Conservation (phyloP, 1,139 yeast genomes). For the Maudiozyma humilis region DNA sequence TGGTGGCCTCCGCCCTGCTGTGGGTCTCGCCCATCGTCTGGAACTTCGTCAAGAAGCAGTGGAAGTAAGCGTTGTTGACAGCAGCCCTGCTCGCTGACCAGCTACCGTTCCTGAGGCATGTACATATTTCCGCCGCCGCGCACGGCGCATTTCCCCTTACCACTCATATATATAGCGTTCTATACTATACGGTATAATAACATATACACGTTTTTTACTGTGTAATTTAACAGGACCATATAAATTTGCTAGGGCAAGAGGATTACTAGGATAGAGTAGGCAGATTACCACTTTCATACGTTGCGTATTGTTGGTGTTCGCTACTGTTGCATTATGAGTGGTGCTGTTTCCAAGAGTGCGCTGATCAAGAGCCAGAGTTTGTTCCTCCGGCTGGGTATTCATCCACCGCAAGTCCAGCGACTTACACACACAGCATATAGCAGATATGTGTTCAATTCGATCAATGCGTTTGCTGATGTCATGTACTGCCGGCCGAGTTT, state of each 20-base stretch:
- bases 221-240: too few relatives aligned
- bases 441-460: conserved; percentile 8
- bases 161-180: neutral
- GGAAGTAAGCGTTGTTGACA: conserved; percentile 32
- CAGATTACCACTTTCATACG: too few relatives aligned
- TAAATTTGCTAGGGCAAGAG: too few relatives aligned
- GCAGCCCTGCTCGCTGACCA: neutral
- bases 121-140: neutral
- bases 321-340: too few relatives aligned
- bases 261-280: too few relatives aligned
- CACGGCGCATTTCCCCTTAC: neutral
- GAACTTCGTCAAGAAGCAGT: conserved; percentile 54
- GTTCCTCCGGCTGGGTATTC: neutral
- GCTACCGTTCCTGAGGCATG: neutral
- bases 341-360: too few relatives aligned
- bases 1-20: conserved; percentile 63
- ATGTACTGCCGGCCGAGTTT: conserved; percentile 18
- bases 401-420: neutral
- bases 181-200: neutral
- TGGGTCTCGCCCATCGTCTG: conserved; percentile 66
- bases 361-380: neutral
- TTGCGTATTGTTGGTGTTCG: too few relatives aligned
- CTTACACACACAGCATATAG: conserved; percentile 1
- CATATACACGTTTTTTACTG: neutral
- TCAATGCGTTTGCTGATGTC: conserved; percentile 14